Base-by-base conservation (phyloP, 306 rosid species). In the Cajanus cajan region DNA sequence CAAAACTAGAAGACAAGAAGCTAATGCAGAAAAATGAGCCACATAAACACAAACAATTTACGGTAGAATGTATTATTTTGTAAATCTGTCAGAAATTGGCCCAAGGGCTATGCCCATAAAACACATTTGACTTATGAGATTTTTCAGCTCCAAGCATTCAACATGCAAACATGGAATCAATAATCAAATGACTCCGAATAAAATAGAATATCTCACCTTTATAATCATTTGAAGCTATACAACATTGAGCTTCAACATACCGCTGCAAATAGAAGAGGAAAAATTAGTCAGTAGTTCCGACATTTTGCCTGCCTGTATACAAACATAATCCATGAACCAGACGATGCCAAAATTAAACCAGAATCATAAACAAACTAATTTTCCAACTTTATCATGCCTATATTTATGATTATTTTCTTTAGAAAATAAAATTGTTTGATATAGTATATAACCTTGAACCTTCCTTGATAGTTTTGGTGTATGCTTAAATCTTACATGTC, bases 231-330 rank as follows among this genome's bases (percentile, higher is more conserved):
- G 94, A 86, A 68, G 97, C 94, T 57, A 96, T 75, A 79, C 91
- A 91, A 82, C 99, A 96, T 64, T 93, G 99, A 82, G 98, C 98
- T 87, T 96, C 99, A 69, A 93, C 96, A 77, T 96, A 96, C 28
- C 99, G 93, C 99, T 96, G 87, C 88, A 86, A 50, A 47, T 33
- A 80, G 36, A 75, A 24, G 39, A 10, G 61, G 44, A 72, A 76
- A 44, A 66, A 4, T 40, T 65, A 59, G 59, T 76, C 59, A 76
- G 50, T 39, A 28, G 24, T 47, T 68, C 74, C 40, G 7, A 65
- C 4, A 54, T 63, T 40, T 71, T 57, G 18, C 19, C 41, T 34
- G 36, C 55, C 34, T 9, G 13, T 44, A n/a, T 19, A 82, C 54
- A 34, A 71, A 43, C 82, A 77, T 63, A 82, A 7, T 70, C 22